Conservation (phyloP, 2,329 filamentous ascomycete genomes). For the Colletotrichum sp. region DNA sequence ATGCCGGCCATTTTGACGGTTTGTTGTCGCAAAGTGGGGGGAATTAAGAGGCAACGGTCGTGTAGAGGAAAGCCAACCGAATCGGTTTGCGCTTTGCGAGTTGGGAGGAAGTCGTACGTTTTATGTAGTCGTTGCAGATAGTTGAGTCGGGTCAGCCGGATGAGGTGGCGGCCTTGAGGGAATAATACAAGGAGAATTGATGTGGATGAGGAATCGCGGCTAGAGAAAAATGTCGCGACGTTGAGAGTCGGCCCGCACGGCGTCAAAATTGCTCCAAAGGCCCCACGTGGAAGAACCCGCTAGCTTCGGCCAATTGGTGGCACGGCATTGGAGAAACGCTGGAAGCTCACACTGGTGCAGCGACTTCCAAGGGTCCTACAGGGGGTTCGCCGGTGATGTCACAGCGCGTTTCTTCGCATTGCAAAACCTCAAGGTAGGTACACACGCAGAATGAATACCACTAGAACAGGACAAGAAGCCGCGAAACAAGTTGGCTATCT, state of each 20-base stretch:
- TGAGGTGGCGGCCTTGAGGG: not conserved
- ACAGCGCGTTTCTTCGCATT: not conserved
- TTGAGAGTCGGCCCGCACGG: not conserved
- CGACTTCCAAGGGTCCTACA: conserved; percentile 1
- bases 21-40: not conserved
- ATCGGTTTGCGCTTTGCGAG: not conserved
- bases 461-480: not conserved
- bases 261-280: conserved; percentile 9
- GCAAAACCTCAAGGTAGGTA: not conserved
- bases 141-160: not conserved
- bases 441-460: not conserved
- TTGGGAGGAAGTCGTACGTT: not conserved
- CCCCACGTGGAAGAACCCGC: conserved; percentile 5
- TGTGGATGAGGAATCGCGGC: not conserved
- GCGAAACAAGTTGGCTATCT: not conserved
- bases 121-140: not conserved
- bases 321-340: not conserved
- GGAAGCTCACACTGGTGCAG: not conserved
- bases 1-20: not conserved
- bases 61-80: not conserved
- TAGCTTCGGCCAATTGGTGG: conserved; percentile 1
- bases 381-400: conserved; percentile 2
- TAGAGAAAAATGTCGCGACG: conserved; percentile 6
- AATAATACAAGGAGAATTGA: not conserved
- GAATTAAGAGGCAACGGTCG: not conserved